Base-by-base conservation (phyloP, 345 rosid genomes). In the Diplotaxis tenuifolia region DNA sequence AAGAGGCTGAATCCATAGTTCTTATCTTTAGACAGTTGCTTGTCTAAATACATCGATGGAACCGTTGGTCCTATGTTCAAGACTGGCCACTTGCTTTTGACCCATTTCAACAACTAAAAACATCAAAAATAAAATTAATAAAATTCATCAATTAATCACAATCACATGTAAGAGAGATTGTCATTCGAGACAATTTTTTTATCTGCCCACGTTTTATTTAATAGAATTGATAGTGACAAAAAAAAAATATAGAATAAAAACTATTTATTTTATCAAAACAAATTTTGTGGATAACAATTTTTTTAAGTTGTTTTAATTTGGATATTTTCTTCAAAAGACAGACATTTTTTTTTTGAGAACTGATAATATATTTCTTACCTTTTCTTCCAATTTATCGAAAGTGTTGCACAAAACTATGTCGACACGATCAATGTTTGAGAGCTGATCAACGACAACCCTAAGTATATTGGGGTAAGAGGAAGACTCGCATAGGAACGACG, bases 1-100 rank as follows among this genome's bases (percentile, higher is more conserved):
- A 86, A 87, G 70, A 84, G 82, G 82, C 74, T 82, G 55, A 83
- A 63, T 18, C 89, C 89, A n/a, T 82, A 87, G 22, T 77, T 79
- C 18, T 75, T 80, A 66, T 85, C 84, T 32, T 82, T 81, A 14
- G 73, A 28, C 1, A 84, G 25, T 50, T 81, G 67, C 34, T 70
- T 82, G 78, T 87, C 89, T 28, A 84, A 71, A 67, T 69, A 84
- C 74, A 71, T 66, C 15, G 88, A 85, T 54, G 92, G 89, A 40
- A 87, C 56, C 1, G 70, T 79, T 34, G 86, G 91, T 38, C 91
- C 89, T 16, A 85, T 70, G n/a, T 72, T 77, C 75, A 61, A 65
- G 27, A 84, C 79, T 31, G 81, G 59, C 78, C 84, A 75, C 68
- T 52, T 34, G 56, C 66, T 84, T 31, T 57, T 29, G 76, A 85